Conservation (phyloP, 2,329 filamentous ascomycete species). For the Lasiodiplodia sp. region DNA sequence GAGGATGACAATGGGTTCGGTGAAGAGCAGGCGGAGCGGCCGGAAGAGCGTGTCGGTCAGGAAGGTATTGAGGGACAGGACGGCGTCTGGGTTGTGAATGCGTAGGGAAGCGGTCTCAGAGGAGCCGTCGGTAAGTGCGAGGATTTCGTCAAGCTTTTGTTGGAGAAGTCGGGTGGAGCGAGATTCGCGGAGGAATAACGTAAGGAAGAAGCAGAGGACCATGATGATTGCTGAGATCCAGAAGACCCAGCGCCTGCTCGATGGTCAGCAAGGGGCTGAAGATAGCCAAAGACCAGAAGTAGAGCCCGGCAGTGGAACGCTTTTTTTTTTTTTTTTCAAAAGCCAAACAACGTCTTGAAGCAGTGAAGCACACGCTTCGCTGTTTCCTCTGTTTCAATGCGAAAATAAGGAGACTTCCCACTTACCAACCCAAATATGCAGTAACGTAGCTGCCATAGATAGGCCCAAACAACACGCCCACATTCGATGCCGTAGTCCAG, state of each 20-base stretch:
- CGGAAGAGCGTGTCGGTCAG: conserved; percentile 16
- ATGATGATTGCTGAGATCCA: conserved; percentile 22
- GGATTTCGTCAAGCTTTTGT: conserved; percentile 17
- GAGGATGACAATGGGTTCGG: conserved; percentile 31
- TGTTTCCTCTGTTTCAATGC: neutral
- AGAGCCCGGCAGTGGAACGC: neutral
- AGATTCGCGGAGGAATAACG: conserved; percentile 14
- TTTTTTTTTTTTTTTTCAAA: neutral
- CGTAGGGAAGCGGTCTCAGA: neutral
- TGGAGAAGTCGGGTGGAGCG: conserved; percentile 20
- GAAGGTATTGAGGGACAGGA: conserved; percentile 20
- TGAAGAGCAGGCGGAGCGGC: conserved; percentile 26
- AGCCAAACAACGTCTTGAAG: neutral
- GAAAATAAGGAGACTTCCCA: neutral
- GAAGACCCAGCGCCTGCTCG: conserved; percentile 28
- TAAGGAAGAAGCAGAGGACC: conserved; percentile 9
- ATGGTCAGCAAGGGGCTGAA: neutral
- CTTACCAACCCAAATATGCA: conserved; percentile 19
- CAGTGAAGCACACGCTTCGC: neutral
- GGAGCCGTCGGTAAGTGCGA: neutral
- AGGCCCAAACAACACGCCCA: conserved; percentile 23
- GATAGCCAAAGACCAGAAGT: neutral
- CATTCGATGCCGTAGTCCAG: conserved; percentile 21
- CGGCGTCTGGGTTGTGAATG: conserved; percentile 28
- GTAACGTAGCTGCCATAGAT: conserved; percentile 21